phyloP scores from a whole-genome alignment of 129 eudicot genomes.

The Pseudognaphalium luteoalbum region DNA sequence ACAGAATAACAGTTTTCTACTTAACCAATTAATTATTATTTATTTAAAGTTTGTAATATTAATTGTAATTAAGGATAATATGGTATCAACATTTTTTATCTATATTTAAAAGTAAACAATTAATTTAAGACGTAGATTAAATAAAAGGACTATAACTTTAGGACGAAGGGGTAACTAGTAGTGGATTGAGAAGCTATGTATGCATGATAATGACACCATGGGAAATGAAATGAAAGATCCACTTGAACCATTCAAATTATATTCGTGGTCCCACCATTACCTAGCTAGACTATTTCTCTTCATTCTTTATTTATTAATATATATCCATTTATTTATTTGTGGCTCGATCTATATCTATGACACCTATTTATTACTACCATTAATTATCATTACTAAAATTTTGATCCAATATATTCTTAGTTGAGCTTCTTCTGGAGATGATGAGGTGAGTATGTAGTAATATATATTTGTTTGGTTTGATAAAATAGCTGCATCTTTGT shows the following conservation, averaged over 20 bases:
- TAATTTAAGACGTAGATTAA: too few species aligned
- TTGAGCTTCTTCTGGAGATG: constrained; percentile 19
- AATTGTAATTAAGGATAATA: too few species aligned
- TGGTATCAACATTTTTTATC: too few species aligned
- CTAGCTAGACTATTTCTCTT: neutral
- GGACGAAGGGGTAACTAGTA: too few species aligned
- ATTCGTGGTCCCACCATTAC: constrained; percentile 14
- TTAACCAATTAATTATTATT: too few species aligned
- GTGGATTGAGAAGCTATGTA: constrained; percentile 31
- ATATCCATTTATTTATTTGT: constrained; percentile 14
- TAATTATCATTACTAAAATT: too few species aligned
- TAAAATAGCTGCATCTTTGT: too few species aligned
- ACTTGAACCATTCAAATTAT: neutral
- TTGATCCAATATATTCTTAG: neutral
- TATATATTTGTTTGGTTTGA: constrained; percentile 21
- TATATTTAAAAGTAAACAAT: too few species aligned
- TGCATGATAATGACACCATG: neutral
- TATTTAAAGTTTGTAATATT: too few species aligned
- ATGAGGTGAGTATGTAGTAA: neutral
- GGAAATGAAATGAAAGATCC: neutral
- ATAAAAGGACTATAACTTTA: too few species aligned
- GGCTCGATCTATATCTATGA: neutral
- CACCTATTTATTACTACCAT: neutral
- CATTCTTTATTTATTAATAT: neutral
- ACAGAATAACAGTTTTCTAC: too few species aligned